phyloP scores from a whole-genome alignment of 805 yeast species.

The Ogataea sp. region DNA sequence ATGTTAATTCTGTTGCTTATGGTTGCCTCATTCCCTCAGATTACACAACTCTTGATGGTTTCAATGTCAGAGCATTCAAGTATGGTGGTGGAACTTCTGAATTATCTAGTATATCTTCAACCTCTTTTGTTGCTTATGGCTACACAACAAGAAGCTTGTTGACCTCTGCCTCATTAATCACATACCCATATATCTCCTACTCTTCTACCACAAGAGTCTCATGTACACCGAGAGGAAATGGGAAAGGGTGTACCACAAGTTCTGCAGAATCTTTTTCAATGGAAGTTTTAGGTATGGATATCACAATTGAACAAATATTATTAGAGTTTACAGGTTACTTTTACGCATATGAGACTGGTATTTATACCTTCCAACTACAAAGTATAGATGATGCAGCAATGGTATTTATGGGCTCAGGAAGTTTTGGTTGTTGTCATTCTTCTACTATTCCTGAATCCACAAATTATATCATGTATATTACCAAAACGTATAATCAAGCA shows the following conservation, averaged over 20 bases:
- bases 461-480: not conserved
- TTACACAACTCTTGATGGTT: not conserved
- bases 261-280: not conserved
- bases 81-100: not conserved
- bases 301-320: not conserved
- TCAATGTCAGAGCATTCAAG: not conserved
- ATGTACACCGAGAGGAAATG: too few relatives aligned
- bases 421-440: conserved; percentile 23
- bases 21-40: not conserved
- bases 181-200: not conserved
- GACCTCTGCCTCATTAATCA: not conserved
- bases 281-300: not conserved
- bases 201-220: not conserved
- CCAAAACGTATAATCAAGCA: not conserved
- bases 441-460: not conserved
- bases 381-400: conserved; percentile 20
- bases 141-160: not conserved
- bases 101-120: not conserved
- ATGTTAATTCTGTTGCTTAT: too few relatives aligned
- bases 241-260: not conserved
- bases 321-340: conserved; percentile 21
- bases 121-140: not conserved
- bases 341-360: conserved; percentile 18
- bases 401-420: conserved; percentile 19
- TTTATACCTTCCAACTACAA: conserved; percentile 9